Base-by-base conservation (phyloP, 2,329 filamentous ascomycete species). In the Elsinoe australis region DNA sequence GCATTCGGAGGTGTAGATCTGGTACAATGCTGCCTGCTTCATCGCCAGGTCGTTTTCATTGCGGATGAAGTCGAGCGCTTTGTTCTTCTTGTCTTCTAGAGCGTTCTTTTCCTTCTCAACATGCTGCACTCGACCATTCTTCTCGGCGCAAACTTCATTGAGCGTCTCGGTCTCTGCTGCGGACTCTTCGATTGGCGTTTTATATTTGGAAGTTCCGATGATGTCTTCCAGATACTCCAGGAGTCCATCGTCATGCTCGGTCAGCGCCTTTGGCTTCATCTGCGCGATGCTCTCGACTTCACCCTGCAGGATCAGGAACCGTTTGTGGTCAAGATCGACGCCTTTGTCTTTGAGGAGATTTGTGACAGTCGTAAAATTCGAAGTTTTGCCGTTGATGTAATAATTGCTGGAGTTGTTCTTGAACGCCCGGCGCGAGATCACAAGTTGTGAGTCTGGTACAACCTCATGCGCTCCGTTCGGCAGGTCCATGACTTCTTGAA, bases 351-450 rank as follows among this genome's bases (percentile, higher is more conserved):
- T 84, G 6, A 98, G 77, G 10, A 98, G 72, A 0, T 83, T 87
- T 0, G 89, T 95, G 21, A 98, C 92, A 0, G 82, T 78, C 0
- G 89, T 96, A 64, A 95, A 98, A 61, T 86, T 94, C 26, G 90
- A 95, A 53, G 85, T 82, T 58, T 84, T 86, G 54, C 78, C 80
- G 61, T 98, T 87, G 71, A 98, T 94, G 68, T 94, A 96, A 69
- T 98, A 98, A 66, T 92, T 94, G 78, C 90, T 96, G 7, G 86
- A 83, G 67, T 96, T 98, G 69, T 96, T 98, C 65, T 88, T 92
- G 78, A 98, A 98, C 0, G 89, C 92, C 62, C 83, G 84, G 59
- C 92, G 81, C 5, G 92, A 95, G 55, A 98, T 85, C 52, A 95
- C 74, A 46, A 98, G 73, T 49, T 85, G 79, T 12, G 90, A 94